A percentile compares a stretch with the other conserved stretches of the same genome.
These are phyloP conservation scores for Sporothrix phasma DNA, from an alignment of 2,329 filamentous ascomycete species.

Conservation along the genomic window DNA sequence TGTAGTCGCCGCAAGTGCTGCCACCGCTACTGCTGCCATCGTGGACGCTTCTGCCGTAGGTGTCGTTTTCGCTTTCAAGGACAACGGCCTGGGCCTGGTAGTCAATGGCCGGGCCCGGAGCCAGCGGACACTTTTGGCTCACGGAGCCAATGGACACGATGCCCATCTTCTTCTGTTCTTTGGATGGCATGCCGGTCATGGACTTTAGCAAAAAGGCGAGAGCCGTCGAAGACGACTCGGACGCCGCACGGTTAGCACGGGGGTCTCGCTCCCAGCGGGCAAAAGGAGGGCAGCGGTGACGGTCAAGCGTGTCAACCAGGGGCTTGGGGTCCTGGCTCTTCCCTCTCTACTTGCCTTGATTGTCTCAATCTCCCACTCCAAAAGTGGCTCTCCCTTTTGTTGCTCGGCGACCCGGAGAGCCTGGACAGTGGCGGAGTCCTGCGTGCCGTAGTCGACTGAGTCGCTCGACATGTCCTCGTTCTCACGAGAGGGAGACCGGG, in stretches of 20 bases:
- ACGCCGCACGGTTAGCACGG: constrained; percentile 14
- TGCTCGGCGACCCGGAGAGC: not conserved
- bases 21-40: not conserved
- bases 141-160: constrained; percentile 12
- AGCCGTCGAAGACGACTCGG: constrained; percentile 13
- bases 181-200: constrained; percentile 1
- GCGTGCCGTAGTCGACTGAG: too few species aligned
- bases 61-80: too few species aligned
- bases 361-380: constrained; percentile 16
- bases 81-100: not conserved
- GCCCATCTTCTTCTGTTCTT: not conserved
- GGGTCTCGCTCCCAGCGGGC: constrained; percentile 5
- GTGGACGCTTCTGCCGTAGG: too few species aligned
- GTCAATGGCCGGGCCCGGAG: not conserved
- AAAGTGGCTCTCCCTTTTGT: constrained; percentile 9
- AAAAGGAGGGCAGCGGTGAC: not conserved
- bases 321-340: not conserved
- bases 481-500: constrained; percentile 2
- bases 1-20: constrained; percentile 4
- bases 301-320: too few species aligned
- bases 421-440: not conserved
- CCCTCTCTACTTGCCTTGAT: constrained; percentile 16
- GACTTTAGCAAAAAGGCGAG: constrained; percentile 10
- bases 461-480: too few species aligned
- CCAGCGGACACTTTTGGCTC: not conserved